Evolutionary conservation across 345 rosid genomes (phyloP), one percentile per base, ranked within the genome.

Genomic region (Noccaea bulbosa): DNA sequence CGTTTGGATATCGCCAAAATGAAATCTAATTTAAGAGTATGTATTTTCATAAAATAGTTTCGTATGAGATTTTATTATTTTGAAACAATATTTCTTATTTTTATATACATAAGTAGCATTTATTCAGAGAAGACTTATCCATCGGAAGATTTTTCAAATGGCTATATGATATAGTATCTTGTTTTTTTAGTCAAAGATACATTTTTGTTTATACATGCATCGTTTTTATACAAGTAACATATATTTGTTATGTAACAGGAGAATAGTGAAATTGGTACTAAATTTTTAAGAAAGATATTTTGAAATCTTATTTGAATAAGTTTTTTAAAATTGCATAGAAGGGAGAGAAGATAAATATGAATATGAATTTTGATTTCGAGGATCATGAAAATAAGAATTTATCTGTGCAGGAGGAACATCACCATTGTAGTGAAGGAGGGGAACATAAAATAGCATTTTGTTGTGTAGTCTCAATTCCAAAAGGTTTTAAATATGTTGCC

Each of bases 381-480:
- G 44, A 40, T 40, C 44, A 40, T 40, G 44, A 40, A 40, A 40
- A 40, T 40, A 40, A 40, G 44, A 40, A 40, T 40, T 40, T 40
- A 40, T 40, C 44, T 40, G 44, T 40, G 44, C 44, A 40, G 44
- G 44, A 40, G 44, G 44, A 40, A 40, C 44, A 40, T 40, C 44
- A 40, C 44, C 44, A 40, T 40, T 40, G 44, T 40, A 40, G 44
- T 40, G 44, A 40, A 40, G 44, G 44, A 40, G 44, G 44, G 44
- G 44, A 40, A 40, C 44, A 40, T 40, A 40, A 40, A 40, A 40
- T 40, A 40, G 44, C 44, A 40, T 40, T 40, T 40, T 40, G 44
- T 40, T 40, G 44, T 40, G 44, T 40, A 40, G 44, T 40, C 44
- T 40, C 44, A 40, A 40, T 40, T 40, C 44, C 44, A 40, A 40